Percentiles rank a stretch among this genome's conserved stretches.
These are phyloP conservation scores for Eruca vesicaria DNA, from an alignment of 441 rosid genomes.

Conservation along the genomic window DNA sequence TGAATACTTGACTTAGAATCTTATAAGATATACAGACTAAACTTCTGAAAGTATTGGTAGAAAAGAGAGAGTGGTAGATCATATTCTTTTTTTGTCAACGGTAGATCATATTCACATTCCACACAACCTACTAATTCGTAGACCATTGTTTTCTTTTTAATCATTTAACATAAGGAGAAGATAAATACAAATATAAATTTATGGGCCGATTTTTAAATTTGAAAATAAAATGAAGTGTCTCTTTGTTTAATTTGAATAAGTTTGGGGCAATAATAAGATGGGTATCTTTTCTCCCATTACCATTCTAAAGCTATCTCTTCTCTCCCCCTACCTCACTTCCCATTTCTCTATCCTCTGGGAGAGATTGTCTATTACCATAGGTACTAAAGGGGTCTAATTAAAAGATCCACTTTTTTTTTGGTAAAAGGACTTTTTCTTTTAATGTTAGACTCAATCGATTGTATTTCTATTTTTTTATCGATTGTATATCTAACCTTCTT, in stretches of 20 bases:
- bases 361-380: not conserved
- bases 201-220: not conserved
- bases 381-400: not conserved
- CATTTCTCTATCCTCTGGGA: constrained; percentile 20
- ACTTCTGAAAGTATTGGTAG: too few species aligned
- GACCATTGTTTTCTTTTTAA: not conserved
- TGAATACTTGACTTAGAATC: not conserved
- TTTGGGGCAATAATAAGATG: constrained; percentile 41
- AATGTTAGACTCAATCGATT: too few species aligned
- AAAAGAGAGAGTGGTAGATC: too few species aligned
- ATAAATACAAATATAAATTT: not conserved
- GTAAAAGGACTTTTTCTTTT: not conserved
- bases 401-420: not conserved
- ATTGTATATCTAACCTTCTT: not conserved
- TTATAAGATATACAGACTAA: not conserved
- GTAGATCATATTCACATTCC: not conserved
- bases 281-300: constrained; percentile 34
- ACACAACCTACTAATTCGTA: not conserved
- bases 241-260: constrained; percentile 21
- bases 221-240: constrained; percentile 9
- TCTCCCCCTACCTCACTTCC: constrained; percentile 10
- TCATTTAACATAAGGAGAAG: not conserved
- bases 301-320: constrained; percentile 34
- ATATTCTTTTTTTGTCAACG: too few species aligned
- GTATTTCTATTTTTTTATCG: too few species aligned